phyloP scores from a whole-genome alignment of 371 early-diverging fungal genomes.

The Mortierella sp. region DNA sequence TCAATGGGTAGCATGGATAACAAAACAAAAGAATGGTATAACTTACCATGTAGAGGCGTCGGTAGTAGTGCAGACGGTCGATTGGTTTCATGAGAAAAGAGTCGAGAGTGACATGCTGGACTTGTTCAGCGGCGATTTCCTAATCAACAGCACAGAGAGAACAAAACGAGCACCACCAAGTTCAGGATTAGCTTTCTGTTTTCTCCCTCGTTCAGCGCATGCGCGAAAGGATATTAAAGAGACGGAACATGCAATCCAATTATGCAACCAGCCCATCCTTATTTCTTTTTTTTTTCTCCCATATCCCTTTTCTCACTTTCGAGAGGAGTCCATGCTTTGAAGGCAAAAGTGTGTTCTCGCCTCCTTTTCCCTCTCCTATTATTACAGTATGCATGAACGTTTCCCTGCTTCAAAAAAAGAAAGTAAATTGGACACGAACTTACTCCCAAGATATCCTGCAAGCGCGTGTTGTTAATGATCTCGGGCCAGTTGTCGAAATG shows the following conservation, averaged over 20 bases:
- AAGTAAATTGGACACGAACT: neutral
- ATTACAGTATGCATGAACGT: neutral
- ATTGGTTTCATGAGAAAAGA: slow-evolving; percentile 56
- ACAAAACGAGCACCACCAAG: neutral
- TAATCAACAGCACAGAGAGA: slow-evolving; percentile 7
- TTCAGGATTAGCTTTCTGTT: neutral
- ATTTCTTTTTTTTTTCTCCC: neutral
- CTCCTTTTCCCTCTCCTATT: neutral
- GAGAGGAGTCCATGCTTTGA: neutral
- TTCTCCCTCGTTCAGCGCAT: neutral
- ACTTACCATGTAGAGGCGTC: slow-evolving; percentile 55
- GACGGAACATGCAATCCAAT: neutral
- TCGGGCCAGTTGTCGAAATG: slow-evolving; percentile 56
- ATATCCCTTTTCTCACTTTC: neutral
- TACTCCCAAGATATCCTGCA: slow-evolving; percentile 56
- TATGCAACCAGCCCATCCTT: slow-evolving; percentile 1
- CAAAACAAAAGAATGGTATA: neutral
- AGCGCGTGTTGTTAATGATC: slow-evolving; percentile 51
- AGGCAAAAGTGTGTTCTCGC: neutral
- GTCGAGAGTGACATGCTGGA: slow-evolving; percentile 56
- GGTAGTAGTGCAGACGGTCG: slow-evolving; percentile 56
- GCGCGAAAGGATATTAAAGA: neutral
- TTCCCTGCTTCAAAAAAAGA: slow-evolving; percentile 11
- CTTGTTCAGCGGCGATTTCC: slow-evolving; percentile 51
- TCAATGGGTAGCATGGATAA: neutral